Conservation (phyloP, 2,329 filamentous ascomycete genomes). For the Calonectria pseudoturangicola region DNA sequence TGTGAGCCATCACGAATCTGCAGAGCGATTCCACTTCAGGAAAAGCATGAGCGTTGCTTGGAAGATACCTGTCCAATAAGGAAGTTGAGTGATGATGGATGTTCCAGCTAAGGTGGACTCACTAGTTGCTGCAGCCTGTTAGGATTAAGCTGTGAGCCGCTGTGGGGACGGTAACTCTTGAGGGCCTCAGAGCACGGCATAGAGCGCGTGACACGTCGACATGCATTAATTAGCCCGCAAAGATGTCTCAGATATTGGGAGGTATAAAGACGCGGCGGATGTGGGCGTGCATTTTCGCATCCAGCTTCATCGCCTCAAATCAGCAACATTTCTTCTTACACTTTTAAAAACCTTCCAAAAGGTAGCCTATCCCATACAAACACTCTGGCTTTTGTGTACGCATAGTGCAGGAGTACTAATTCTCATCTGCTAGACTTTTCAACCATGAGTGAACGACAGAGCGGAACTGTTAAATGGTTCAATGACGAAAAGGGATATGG, state of each 20-base stretch:
- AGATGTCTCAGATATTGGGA: not conserved
- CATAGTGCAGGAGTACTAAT: not conserved
- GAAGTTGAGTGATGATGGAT: no score
- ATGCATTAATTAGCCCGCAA: not conserved
- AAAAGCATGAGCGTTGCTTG: no score
- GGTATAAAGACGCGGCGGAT: not conserved
- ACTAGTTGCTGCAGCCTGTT: no score
- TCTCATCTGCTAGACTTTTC: not conserved
- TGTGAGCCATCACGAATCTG: no score
- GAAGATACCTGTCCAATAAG: no score
- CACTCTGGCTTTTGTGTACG: no score
- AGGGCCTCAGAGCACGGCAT: not conserved
- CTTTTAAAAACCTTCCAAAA: no score
- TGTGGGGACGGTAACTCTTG: not conserved
- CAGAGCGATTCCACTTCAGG: no score
- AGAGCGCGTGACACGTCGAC: not conserved
- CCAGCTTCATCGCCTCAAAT: not conserved
- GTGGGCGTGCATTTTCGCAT: no score
- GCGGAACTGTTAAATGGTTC: conserved; percentile 8
- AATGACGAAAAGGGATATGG: conserved; percentile 19
- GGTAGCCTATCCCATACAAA: no score
- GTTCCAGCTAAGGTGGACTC: no score
- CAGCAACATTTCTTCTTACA: not conserved
- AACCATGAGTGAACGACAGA: conserved; percentile 22
- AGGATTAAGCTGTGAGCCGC: no score